Percentiles rank a stretch among this genome's conserved stretches.
These are phyloP conservation scores for Skeletonema potamos DNA, from an alignment of 108 stramenopile genomes.

Conservation along the genomic window DNA sequence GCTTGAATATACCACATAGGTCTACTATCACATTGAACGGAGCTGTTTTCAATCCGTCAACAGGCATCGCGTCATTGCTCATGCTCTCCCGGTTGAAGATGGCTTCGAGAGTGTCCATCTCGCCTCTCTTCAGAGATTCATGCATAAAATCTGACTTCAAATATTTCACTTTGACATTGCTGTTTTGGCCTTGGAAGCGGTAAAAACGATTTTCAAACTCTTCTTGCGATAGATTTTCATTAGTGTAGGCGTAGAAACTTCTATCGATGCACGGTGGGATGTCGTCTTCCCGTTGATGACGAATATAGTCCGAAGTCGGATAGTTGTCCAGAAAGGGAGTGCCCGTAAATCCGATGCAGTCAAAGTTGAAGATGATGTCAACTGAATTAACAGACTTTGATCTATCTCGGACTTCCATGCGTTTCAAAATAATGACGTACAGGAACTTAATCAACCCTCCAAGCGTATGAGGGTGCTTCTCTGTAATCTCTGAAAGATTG, in stretches of 20 bases:
- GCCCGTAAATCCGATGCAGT: slow-evolving; percentile 57
- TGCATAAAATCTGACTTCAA: slow-evolving; percentile 56
- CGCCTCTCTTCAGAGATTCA: slow-evolving; percentile 38
- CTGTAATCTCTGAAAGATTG: slow-evolving; percentile 49
- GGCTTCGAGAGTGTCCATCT: slow-evolving; percentile 47
- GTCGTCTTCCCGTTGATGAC: slow-evolving; percentile 44
- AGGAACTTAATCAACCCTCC: slow-evolving; percentile 51
- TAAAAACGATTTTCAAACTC: slow-evolving; percentile 43
- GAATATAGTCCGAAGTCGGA: slow-evolving; percentile 54
- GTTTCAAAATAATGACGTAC: slow-evolving; percentile 50
- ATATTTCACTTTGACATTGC: slow-evolving; percentile 42
- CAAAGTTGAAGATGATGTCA: slow-evolving; percentile 61
- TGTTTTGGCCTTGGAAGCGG: slow-evolving; percentile 54
- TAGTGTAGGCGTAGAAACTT: slow-evolving; percentile 54
- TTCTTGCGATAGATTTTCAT: slow-evolving; percentile 21
- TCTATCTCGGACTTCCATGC: slow-evolving; percentile 58
- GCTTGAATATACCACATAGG: slow-evolving; percentile 60
- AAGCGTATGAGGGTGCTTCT: slow-evolving; percentile 44
- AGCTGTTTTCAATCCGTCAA: slow-evolving; percentile 8
- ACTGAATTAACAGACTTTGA: slow-evolving; percentile 52
- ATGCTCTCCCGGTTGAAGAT: slow-evolving; percentile 36
- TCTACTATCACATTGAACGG: slow-evolving; percentile 57
- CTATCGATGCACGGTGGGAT: slow-evolving; percentile 57
- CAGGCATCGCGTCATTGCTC: background rate
- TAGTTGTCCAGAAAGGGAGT: slow-evolving; percentile 61